Base-by-base conservation (phyloP, 2,329 filamentous ascomycete species). In the Daldinia sp. region DNA sequence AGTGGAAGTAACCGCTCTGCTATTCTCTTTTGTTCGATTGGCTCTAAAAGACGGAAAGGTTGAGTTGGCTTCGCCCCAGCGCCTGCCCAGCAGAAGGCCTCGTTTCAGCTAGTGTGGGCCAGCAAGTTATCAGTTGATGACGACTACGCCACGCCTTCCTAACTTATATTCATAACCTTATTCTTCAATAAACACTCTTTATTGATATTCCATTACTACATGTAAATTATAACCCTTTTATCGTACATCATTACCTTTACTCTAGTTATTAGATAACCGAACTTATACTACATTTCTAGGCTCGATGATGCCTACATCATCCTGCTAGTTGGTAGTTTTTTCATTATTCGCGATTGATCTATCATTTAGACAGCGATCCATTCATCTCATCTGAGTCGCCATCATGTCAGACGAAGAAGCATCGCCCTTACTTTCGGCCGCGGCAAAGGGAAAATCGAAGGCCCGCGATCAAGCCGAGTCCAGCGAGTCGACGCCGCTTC, bases 401-500 rank as follows among this genome's bases (percentile, higher is more conserved):
- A 68, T 23, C 66, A 86, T 87, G 84, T 74, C 84, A 28, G 78
- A 81, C 60, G 75, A 81, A 60, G 84, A 86, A 75, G 79, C 78
- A 67, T 80, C 83, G 23, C 84, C 83, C 41, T 78, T 87, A 65
- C 79, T 86, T 50, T 76, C 81, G 13, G 74, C 77, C 35, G 76
- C 79, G 39, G 73, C 68, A 50, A 78, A 75, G 37, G 72, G 73
- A 50, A 78, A 75, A 55, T 53, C 53, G 30, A 51, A 48, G 4
- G 77, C 69, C 20, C 71, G 35, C 58, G 77, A 72, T 67, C 60
- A 41, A 18, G 57, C 76, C 18, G 73, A 73, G 0, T 71, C 78
- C 3, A 58, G 65, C 44, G 87, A 89, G 72, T 81, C 83, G n/a
- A 85, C 86, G n/a, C 86, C 86, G 18, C 81, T 89, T 13, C 81